These are phyloP conservation scores for Ehretia macrophylla DNA, from an alignment of 257 asterid species.

Conservation along the genomic window DNA sequence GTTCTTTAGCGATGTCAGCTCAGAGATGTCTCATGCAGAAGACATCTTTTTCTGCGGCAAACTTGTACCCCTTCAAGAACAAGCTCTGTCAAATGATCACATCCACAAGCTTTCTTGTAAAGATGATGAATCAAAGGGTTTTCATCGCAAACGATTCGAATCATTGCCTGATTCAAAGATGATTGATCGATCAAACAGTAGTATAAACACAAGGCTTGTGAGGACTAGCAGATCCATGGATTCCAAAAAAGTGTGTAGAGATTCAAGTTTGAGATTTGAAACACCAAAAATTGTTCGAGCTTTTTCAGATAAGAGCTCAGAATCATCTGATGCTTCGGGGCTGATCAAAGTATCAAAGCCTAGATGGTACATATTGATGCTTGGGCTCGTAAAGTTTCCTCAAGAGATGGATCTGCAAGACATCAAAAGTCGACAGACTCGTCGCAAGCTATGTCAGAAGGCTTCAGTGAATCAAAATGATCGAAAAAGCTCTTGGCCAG, in stretches of 20 bases:
- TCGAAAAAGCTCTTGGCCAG: slow-evolving; percentile 4
- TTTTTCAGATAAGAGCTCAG: background rate
- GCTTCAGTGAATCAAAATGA: slow-evolving; percentile 1
- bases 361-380: slow-evolving; percentile 9
- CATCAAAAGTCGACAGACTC: slow-evolving; percentile 12
- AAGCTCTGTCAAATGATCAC: background rate
- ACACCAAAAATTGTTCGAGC: background rate
- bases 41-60: slow-evolving; percentile 16
- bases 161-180: slow-evolving; percentile 2
- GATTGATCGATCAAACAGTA: background rate
- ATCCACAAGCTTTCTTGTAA: no score
- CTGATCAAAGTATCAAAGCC: slow-evolving; percentile 3
- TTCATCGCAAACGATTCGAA: background rate
- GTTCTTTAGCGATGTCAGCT: slow-evolving; percentile 7
- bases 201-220: background rate
- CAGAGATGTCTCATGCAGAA: slow-evolving; percentile 20
- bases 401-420: slow-evolving; percentile 14
- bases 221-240: slow-evolving; percentile 2
- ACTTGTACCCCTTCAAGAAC: slow-evolving; percentile 9
- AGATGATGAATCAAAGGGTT: background rate
- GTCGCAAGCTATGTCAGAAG: background rate
- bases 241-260: background rate
- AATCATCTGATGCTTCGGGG: background rate
- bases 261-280: background rate
- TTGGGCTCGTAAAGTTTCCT: slow-evolving; percentile 10